Evolutionary conservation across 2,329 filamentous ascomycete genomes (phyloP).

Genomic region (Cladosporium sp.): DNA sequence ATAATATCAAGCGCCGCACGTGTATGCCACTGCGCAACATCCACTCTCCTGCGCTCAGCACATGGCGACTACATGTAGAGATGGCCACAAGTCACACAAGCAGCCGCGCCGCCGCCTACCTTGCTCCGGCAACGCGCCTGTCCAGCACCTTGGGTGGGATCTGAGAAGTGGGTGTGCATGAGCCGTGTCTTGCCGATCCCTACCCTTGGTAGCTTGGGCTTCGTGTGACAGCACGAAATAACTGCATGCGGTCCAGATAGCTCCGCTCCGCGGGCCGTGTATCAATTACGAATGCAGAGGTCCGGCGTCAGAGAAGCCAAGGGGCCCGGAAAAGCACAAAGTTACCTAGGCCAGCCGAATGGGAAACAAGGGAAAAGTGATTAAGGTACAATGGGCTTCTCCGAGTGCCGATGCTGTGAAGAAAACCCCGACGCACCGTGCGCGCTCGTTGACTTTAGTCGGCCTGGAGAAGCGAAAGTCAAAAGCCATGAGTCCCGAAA

Average conservation of each 20-base stretch:
- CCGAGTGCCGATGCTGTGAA: not conserved
- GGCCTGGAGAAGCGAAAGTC: constrained; percentile 5
- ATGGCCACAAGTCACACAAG: not conserved
- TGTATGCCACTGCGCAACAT: too few species aligned
- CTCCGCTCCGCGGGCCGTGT: not conserved
- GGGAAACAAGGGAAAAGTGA: too few species aligned
- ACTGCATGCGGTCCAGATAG: not conserved
- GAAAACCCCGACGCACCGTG: not conserved
- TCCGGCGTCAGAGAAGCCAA: not conserved
- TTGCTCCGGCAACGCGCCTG: not conserved
- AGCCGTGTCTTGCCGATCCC: not conserved
- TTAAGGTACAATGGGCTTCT: not conserved
- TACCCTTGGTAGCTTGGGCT: not conserved
- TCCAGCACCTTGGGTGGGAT: not conserved
- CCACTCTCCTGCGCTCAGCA: too few species aligned
- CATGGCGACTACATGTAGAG: too few species aligned
- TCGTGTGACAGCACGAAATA: not conserved
- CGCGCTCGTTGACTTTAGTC: not conserved
- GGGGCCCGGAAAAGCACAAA: not conserved
- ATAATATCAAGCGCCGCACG: too few species aligned
- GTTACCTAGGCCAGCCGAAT: not conserved
- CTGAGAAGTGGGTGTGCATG: not conserved
- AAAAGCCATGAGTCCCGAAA: not conserved
- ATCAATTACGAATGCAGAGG: too few species aligned
- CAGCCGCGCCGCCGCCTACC: not conserved